phyloP scores from a whole-genome alignment of 2,329 filamentous ascomycete species.

The Beauveria sp. region DNA sequence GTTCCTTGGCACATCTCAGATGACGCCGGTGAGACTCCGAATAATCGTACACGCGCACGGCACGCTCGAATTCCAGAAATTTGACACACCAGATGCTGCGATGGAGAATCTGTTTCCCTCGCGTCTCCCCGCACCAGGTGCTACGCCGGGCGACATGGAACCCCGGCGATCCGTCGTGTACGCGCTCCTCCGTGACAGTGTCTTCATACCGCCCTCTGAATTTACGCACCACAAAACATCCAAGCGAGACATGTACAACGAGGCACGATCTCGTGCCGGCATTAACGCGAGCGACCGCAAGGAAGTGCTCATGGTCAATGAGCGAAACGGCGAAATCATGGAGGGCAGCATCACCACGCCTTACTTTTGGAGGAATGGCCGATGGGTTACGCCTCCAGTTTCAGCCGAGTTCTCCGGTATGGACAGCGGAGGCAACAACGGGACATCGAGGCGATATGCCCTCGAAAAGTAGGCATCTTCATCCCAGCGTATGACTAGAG shows the following conservation, averaged over 20 bases:
- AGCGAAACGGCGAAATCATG: conserved; percentile 57
- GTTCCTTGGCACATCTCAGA: conserved; percentile 28
- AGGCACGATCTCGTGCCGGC: conserved; percentile 53
- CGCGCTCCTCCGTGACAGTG: conserved; percentile 37
- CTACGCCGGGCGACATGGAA: conserved; percentile 16
- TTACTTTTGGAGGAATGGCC: conserved; percentile 65
- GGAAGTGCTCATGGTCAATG: conserved; percentile 72
- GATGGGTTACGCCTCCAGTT: conserved; percentile 78
- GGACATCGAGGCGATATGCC: conserved; percentile 79
- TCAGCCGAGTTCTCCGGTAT: conserved; percentile 27
- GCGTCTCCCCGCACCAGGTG: conserved; percentile 40
- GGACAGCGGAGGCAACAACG: conserved; percentile 70
- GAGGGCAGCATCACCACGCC: conserved; percentile 79
- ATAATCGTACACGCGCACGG: conserved; percentile 47
- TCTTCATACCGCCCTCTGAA: conserved; percentile 40
- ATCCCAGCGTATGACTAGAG: background rate
- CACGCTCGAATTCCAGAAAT: conserved; percentile 34
- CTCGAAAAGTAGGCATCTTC: conserved; percentile 48
- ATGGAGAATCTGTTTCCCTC: conserved; percentile 51
- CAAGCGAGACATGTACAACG: conserved; percentile 61
- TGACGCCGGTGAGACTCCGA: conserved; percentile 42
- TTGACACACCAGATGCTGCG: conserved; percentile 29
- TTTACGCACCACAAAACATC: conserved; percentile 87
- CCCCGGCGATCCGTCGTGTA: conserved; percentile 26
- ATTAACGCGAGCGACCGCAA: conserved; percentile 44